phyloP scores from a whole-genome alignment of 192 early-diverging fungal genomes.

The Thamnidium elegans region DNA sequence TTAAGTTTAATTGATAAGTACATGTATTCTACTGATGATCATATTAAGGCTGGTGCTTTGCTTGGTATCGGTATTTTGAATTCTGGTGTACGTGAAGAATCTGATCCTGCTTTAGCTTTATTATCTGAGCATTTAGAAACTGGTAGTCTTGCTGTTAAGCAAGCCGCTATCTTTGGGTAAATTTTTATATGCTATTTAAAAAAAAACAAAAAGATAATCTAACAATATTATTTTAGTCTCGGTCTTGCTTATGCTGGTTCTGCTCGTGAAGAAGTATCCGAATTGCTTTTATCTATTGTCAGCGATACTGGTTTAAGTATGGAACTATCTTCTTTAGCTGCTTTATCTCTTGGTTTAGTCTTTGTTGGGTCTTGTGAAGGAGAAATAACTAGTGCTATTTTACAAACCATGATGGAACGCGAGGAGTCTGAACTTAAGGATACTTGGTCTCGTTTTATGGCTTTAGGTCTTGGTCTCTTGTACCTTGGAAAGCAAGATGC shows the following conservation, averaged over 20 bases:
- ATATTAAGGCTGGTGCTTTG: conserved; percentile 92
- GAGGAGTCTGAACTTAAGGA: conserved; percentile 84
- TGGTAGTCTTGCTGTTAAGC: conserved; percentile 56
- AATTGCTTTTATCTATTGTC: conserved; percentile 78
- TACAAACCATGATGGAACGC: conserved; percentile 95
- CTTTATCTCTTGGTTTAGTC: conserved; percentile 88
- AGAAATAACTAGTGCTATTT: conserved; percentile 86
- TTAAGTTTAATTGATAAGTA: conserved; percentile 94
- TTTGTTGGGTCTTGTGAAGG: conserved; percentile 87
- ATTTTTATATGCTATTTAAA: conserved; percentile 1
- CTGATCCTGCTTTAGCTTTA: conserved; percentile 89
- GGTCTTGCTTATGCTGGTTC: conserved; percentile 95
- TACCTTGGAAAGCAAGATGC: conserved; percentile 88
- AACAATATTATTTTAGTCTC: conserved; percentile 48
- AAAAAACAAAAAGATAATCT: background rate
- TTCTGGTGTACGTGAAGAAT: conserved; percentile 84
- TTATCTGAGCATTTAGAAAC: conserved; percentile 78
- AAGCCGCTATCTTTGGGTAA: conserved; percentile 81
- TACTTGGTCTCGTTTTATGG: conserved; percentile 88
- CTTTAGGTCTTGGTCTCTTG: conserved; percentile 85
- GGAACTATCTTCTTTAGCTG: conserved; percentile 87
- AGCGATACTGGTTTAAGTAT: conserved; percentile 78
- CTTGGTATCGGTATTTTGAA: conserved; percentile 93
- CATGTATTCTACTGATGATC: conserved; percentile 81
- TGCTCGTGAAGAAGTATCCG: conserved; percentile 78